Evolutionary conservation across 2,329 filamentous ascomycete genomes (phyloP).

Genomic region (Lachnellula hyalina): DNA sequence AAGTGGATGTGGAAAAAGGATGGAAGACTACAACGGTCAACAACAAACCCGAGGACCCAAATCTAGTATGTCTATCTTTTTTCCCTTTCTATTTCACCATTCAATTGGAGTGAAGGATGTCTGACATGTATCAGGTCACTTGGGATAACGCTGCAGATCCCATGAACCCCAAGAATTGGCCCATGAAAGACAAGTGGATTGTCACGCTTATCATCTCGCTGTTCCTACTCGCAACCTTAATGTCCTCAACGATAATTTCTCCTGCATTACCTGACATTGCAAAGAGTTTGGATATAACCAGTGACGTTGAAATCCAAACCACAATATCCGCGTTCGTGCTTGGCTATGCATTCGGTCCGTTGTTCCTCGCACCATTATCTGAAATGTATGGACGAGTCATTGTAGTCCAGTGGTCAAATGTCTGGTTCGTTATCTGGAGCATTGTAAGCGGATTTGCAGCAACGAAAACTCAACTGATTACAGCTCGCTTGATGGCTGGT

Average conservation of each 20-base stretch:
- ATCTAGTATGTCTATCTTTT: neutral
- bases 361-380: slow-evolving; percentile 55
- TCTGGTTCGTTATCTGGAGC: slow-evolving; percentile 49
- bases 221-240: slow-evolving; percentile 43
- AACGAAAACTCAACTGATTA: slow-evolving; percentile 37
- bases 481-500: slow-evolving; percentile 39
- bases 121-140: slow-evolving; percentile 24
- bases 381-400: slow-evolving; percentile 41
- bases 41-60: neutral
- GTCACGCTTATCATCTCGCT: slow-evolving; percentile 42
- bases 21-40: neutral
- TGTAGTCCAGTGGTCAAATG: slow-evolving; percentile 38
- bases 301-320: slow-evolving; percentile 35
- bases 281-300: slow-evolving; percentile 45
- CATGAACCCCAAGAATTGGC: slow-evolving; percentile 14
- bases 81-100: neutral
- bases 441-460: slow-evolving; percentile 42
- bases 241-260: slow-evolving; percentile 47
- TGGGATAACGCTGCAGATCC: slow-evolving; percentile 7
- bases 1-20: neutral
- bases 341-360: slow-evolving; percentile 40
- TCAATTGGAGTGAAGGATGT: neutral
- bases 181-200: slow-evolving; percentile 36
- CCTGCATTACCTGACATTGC: slow-evolving; percentile 45
- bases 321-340: slow-evolving; percentile 42